Evolutionary conservation across 2,329 filamentous ascomycete genomes (phyloP), one percentile per base, ranked within the genome.

Genomic region (Macrophomina phaseolina): DNA sequence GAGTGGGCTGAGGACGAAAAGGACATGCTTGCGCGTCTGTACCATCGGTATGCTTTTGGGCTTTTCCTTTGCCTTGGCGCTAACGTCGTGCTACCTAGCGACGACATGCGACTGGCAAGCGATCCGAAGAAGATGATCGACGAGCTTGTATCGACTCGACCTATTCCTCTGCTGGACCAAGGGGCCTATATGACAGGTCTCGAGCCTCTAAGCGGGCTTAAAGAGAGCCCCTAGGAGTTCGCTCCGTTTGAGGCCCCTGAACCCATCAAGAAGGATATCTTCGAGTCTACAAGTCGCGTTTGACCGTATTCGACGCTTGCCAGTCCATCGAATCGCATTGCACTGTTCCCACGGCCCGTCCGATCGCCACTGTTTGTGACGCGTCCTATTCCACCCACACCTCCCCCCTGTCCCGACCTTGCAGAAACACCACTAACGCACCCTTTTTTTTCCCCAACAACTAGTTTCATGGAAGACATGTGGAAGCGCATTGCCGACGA

Each of bases 1-100:
- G 93, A 92, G 73, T 93, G 97, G 77, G 98, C 94, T 94, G 93
- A 97, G 74, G 95, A 98, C 75, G 94, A 98, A 79, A 98, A 97
- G 82, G 97, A 97, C 81, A 97, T 97, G 82, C 89, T 98, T 61
- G 94, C 94, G 45, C 87, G 94, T 73, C 86, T 98, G 51, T 98
- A 98, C 78, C 94, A 97, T 82, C 92, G 95, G 94, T 97, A 78
- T 68, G 56, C 42, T 48, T 49, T 61, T 28, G 77, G 77, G 72
- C 45, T 58, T 64, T 48, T n/a, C 40, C 38, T 14, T 23, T 55
- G 36, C 48, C 18, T 55, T 38, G 28, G 42, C 56, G 42, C 56
- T 61, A 61, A 61, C 42, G 64, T 66, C 42, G 42, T 56, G 45
- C 30, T 42, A 60, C 49, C 64, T 46, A 49, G 38, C 34, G 56